Evolutionary conservation across 148 eudicot genomes (phyloP).

Genomic region (Persicaria tinctoria): DNA sequence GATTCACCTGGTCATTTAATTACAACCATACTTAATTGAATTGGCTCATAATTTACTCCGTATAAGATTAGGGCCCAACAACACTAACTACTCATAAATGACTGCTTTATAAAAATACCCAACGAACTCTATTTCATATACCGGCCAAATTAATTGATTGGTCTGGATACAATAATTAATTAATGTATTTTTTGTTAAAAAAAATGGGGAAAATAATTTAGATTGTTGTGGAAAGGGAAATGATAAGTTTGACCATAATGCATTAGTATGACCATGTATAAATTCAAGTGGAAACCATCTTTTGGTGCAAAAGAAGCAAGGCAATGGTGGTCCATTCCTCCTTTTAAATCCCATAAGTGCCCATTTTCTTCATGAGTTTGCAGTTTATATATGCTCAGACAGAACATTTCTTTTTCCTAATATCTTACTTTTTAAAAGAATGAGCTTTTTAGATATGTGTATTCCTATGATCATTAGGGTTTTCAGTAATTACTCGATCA

Average conservation of each 20-base stretch:
- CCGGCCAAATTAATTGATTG: no score
- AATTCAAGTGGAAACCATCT: constrained; percentile 6
- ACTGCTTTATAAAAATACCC: no score
- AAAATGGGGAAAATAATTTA: background rate
- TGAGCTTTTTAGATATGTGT: background rate
- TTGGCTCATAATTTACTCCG: no score
- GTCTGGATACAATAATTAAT: background rate
- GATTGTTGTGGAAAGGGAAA: background rate
- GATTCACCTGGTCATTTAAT: no score
- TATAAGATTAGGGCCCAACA: no score
- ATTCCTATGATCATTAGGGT: constrained; percentile 2
- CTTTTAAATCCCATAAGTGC: constrained; percentile 7
- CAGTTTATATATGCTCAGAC: constrained; percentile 11
- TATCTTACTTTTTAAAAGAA: constrained; percentile 14
- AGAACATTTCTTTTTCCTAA: constrained; percentile 7
- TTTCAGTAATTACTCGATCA: background rate
- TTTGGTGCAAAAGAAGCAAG: constrained; percentile 12
- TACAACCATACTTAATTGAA: no score
- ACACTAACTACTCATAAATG: no score
- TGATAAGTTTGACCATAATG: constrained; percentile 2
- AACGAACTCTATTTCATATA: no score
- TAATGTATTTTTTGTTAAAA: background rate
- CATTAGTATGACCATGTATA: background rate
- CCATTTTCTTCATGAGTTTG: constrained; percentile 5
- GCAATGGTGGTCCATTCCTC: constrained; percentile 14